Evolutionary conservation across 176 grass and related monocot species (phyloP), one percentile per base, ranked within the genome.

Genomic region (Pontederia paniculata): DNA sequence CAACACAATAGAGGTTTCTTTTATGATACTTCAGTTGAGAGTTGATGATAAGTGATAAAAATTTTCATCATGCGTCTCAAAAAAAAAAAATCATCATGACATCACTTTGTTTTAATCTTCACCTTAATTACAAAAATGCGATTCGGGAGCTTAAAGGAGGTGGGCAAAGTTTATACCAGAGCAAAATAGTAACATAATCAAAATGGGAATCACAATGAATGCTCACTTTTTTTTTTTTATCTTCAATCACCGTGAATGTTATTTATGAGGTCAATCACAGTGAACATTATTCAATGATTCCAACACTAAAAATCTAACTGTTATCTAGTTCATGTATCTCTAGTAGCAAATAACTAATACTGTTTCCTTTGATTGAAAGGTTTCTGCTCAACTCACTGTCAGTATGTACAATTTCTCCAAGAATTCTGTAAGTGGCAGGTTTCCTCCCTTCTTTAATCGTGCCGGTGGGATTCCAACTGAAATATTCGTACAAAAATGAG

Each of bases 401-500:
- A 42, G 87, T 74, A 65, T 84, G 31, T 58, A 89, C 50, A 58
- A 70, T 76, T 60, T 96, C 74, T 49, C 86, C 91, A 70, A 53
- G 82, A 66, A 76, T 78, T 76, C 84, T 96, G 77, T 84, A 96
- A 47, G 77, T 72, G 57, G 91, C 91, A 60, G 86, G 74, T 67
- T 89, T 96, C 64, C 72, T 80, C 69, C 85, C 91, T 5, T 79
- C 48, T 62, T 77, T 76, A 57, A 96, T 58, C 45, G 86, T 79
- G 50, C 91, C 91, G 48, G 86, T 77, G 70, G 91, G 91, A 64
- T 70, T 96, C 91, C 91, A 96, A 79, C 91, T 96, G 57, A 70
- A 63, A 65, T 50, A 25, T 17, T 15, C 55, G 31, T 8, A 22
- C 23, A 15, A 57, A 41, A 28, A 15, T 5, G 21, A 5, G 7